Evolutionary conservation across 768 basidiomycete species (phyloP).

Genomic region (Serpula lacrymans): DNA sequence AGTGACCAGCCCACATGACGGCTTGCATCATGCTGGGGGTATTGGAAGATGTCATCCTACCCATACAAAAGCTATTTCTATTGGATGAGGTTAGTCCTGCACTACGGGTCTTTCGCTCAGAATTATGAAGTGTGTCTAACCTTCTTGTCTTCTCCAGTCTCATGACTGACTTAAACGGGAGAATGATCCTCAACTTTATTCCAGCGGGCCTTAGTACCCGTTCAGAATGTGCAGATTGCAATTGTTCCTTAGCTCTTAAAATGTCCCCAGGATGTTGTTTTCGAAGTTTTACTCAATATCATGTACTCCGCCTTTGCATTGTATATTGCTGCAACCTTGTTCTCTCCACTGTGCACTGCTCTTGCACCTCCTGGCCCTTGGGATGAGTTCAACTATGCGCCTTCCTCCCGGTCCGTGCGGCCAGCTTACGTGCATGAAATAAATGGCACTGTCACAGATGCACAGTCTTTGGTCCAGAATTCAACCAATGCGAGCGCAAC

Average conservation of each 20-base stretch:
- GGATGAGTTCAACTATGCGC: conserved; percentile 43
- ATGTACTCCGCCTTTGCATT: neutral
- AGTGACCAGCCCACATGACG: neutral
- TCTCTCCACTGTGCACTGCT: conserved; percentile 6
- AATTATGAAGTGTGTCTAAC: too few relatives aligned
- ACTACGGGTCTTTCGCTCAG: too few relatives aligned
- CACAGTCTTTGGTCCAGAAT: conserved; percentile 23
- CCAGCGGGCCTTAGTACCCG: neutral
- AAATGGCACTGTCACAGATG: conserved; percentile 23
- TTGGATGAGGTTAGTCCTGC: too few relatives aligned
- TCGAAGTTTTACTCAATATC: neutral
- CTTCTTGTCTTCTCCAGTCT: too few relatives aligned
- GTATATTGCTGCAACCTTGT: neutral
- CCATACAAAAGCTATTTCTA: too few relatives aligned
- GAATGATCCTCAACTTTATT: neutral
- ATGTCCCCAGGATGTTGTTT: neutral
- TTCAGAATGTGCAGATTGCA: neutral
- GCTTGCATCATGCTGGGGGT: too few relatives aligned
- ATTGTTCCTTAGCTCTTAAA: neutral
- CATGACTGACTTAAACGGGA: too few relatives aligned
- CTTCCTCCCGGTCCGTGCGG: conserved; percentile 26
- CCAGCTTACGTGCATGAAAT: conserved; percentile 27
- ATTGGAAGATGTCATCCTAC: too few relatives aligned
- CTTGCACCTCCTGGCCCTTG: conserved; percentile 39
- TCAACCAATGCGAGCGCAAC: conserved; percentile 19